Conservation (phyloP, 805 yeast genomes). For the Sugiyamaella americana region DNA sequence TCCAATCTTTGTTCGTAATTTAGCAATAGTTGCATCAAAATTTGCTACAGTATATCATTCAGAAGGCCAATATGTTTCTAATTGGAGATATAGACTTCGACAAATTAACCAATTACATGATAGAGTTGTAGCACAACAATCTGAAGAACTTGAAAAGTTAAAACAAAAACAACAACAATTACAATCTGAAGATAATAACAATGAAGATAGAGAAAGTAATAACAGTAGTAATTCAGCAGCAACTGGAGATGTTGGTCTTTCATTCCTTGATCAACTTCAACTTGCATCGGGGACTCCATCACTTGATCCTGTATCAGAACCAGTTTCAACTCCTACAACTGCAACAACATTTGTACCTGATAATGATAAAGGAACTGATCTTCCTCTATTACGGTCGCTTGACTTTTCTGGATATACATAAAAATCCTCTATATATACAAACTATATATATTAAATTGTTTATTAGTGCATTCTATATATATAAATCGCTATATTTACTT, state of each 20-base stretch:
- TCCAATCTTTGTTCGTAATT: slow-evolving; percentile 58
- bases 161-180: neutral
- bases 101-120: slow-evolving; percentile 42
- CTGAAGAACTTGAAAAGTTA: slow-evolving; percentile 1
- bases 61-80: slow-evolving; percentile 48
- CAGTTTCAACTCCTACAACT: neutral
- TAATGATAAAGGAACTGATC: slow-evolving; percentile 5
- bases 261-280: slow-evolving; percentile 16
- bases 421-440: too few relatives aligned
- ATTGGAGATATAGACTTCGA: slow-evolving; percentile 62
- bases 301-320: neutral
- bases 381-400: slow-evolving; percentile 12
- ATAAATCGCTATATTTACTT: too few relatives aligned
- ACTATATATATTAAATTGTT: too few relatives aligned
- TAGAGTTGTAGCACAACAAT: slow-evolving; percentile 4
- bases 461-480: neutral
- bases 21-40: slow-evolving; percentile 58
- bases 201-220: neutral
- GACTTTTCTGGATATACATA: slow-evolving; percentile 12
- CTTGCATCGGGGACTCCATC: slow-evolving; percentile 1
- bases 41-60: slow-evolving; percentile 74
- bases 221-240: neutral
- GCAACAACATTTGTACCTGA: slow-evolving; percentile 2
- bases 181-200: neutral
- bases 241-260: slow-evolving; percentile 11